Evolutionary conservation across 2,329 filamentous ascomycete genomes (phyloP), one percentile per base, ranked within the genome.

Genomic region (Fusarium lateritium): DNA sequence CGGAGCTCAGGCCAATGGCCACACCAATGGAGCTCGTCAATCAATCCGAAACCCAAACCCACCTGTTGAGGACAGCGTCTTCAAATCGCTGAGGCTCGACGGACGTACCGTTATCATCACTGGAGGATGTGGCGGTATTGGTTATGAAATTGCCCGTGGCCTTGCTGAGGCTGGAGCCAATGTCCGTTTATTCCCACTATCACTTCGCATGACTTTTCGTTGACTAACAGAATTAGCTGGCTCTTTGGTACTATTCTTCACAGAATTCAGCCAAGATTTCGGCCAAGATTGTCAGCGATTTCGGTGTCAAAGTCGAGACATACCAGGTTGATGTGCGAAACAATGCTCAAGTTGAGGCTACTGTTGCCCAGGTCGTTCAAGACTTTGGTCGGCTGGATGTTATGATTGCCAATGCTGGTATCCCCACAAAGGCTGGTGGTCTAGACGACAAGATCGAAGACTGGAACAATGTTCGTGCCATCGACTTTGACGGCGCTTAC

Each of bases 51-150:
- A 61, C 21, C 63, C 66, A 26, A 69, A 67, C 81, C 67, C 67
- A 31, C 63, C 63, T 22, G 44, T 70, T 19, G 56, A 68, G 42
- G 67, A 70, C 36, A 70, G 67, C 43, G 40, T 70, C 28, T 70
- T 70, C 53, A 65, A 70, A 34, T 65, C 64, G 3, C 60, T 70
- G 14, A 56, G 67, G 17, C 46, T 70, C 4, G 67, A 70, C 45
- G 65, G 65, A 7, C 64, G 67, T 19, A 70, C 65, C 6, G 69
- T 65, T 3, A 72, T 72, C 31, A 66, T 86, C 28, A 86, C 84
- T 0, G 84, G 83, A 39, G 84, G 80, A 52, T 86, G 83, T 54
- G 75, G 79, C 15, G 85, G 85, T 0, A 79, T 87, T 2, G 85
- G 85, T 22, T 83, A 91, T 4, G 58, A 73, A 21, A 65, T 72